Evolutionary conservation across 257 asterid genomes (phyloP).

Genomic region (Prunella vulgaris): DNA sequence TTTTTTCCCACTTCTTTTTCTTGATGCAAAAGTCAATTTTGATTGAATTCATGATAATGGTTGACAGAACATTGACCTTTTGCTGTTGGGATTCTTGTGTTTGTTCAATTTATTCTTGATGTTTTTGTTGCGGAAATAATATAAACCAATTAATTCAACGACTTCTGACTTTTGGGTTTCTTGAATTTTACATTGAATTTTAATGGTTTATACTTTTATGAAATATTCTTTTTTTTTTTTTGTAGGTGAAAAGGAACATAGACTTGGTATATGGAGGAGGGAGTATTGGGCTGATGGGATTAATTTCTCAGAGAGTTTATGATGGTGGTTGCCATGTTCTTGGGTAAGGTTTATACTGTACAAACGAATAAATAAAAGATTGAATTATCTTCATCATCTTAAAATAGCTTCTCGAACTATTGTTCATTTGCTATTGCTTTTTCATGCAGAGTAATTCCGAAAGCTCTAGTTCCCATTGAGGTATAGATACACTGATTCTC

Average conservation of each 20-base stretch:
- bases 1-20: not conserved
- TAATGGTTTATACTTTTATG: not conserved
- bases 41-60: conserved; percentile 21
- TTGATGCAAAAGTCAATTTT: conserved; percentile 6
- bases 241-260: conserved; percentile 84
- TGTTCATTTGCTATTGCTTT: conserved; percentile 13
- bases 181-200: not conserved
- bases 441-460: conserved; percentile 88
- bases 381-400: not conserved
- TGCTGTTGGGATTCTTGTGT: not conserved
- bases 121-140: too few species aligned
- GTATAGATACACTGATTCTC: conserved; percentile 35
- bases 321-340: conserved; percentile 98
- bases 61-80: conserved; percentile 22
- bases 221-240: not conserved
- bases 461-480: conserved; percentile 94
- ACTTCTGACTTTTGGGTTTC: too few species aligned
- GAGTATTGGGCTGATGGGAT: conserved; percentile 94
- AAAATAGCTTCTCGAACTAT: not conserved
- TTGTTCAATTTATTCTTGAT: conserved; percentile 5
- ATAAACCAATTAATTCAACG: too few species aligned
- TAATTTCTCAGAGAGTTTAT: conserved; percentile 73
- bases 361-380: not conserved
- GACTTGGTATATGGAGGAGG: conserved; percentile 98
- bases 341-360: conserved; percentile 54